Percentiles rank a stretch among this genome's conserved stretches.
Evolutionary conservation across 2,329 filamentous ascomycete genomes (phyloP).

Genomic region (Claviceps digitariae): DNA sequence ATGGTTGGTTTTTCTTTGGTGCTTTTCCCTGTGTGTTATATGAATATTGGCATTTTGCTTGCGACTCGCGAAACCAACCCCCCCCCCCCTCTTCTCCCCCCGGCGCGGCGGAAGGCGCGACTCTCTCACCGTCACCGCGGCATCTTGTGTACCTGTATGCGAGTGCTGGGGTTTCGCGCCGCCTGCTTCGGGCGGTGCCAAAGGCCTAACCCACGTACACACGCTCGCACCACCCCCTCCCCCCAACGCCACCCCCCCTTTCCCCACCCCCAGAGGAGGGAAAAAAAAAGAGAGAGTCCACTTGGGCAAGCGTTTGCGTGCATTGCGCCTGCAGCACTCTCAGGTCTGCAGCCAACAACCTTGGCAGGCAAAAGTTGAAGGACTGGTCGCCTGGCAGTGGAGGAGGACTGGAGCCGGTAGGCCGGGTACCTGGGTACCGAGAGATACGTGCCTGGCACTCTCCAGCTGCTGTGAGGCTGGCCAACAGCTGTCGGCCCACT

Average conservation of each 20-base stretch:
- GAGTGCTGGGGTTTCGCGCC: neutral
- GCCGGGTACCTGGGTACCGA: conserved; percentile 5
- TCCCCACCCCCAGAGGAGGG: neutral
- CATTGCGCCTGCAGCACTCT: neutral
- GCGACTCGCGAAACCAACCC: neutral
- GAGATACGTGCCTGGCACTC: conserved; percentile 1
- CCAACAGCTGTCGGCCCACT: neutral
- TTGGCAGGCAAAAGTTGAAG: neutral
- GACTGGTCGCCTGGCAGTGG: neutral
- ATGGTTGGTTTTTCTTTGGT: conserved; percentile 5
- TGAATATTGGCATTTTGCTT: neutral
- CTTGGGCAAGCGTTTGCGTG: neutral
- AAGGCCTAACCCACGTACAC: neutral
- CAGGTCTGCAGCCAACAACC: neutral
- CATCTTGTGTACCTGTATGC: neutral
- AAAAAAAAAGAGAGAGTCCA: neutral
- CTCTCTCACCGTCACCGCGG: neutral
- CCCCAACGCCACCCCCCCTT: neutral
- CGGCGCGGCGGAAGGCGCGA: neutral
- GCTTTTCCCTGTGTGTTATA: neutral
- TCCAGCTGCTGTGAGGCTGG: neutral
- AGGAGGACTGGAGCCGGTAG: neutral
- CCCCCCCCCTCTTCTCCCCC: neutral
- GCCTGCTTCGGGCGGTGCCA: neutral
- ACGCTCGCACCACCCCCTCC: neutral